These are phyloP conservation scores for Sporothrix dimorphospora DNA, from an alignment of 2,329 filamentous ascomycete genomes.

Conservation along the genomic window DNA sequence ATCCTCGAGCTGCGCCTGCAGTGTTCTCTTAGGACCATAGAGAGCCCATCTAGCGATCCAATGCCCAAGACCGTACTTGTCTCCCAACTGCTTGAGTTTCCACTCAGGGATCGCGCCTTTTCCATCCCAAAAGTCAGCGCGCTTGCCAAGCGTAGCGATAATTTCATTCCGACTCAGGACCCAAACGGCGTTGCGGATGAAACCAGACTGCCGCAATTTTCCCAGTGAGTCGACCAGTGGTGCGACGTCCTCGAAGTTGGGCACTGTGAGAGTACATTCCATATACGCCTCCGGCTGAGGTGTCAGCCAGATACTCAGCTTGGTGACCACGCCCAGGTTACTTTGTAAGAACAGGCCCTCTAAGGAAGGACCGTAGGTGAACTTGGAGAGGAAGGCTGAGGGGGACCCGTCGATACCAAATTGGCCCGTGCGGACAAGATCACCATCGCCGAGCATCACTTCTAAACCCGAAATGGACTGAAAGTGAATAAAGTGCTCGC, in stretches of 20 bases:
- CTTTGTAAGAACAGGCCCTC: slow-evolving; percentile 12
- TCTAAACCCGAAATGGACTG: slow-evolving; percentile 45
- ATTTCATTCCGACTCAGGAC: slow-evolving; percentile 9
- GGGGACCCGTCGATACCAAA: slow-evolving; percentile 10
- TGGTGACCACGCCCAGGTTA: slow-evolving; percentile 1
- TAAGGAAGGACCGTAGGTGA: slow-evolving; percentile 5
- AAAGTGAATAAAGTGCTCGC: slow-evolving; percentile 43
- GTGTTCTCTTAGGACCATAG: slow-evolving; percentile 2
- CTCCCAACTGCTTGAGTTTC: neutral
- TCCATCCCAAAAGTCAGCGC: neutral
- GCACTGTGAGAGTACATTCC: slow-evolving; percentile 9
- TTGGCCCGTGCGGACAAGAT: slow-evolving; percentile 35
- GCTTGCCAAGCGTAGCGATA: neutral
- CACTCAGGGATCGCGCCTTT: slow-evolving; percentile 9
- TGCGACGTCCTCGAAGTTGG: neutral
- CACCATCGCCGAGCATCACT: slow-evolving; percentile 39
- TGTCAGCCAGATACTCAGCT: slow-evolving; percentile 1
- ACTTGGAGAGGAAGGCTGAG: slow-evolving; percentile 4
- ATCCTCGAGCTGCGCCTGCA: slow-evolving; percentile 1
- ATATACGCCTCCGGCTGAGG: slow-evolving; percentile 1
- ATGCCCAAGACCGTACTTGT: neutral
- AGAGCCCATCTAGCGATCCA: slow-evolving; percentile 3
- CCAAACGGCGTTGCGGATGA: neutral
- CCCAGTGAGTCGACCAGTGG: slow-evolving; percentile 10
- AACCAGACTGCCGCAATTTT: neutral